These are phyloP conservation scores for Piper betle DNA, from an alignment of 164 flowering plant genomes.

Conservation along the genomic window DNA sequence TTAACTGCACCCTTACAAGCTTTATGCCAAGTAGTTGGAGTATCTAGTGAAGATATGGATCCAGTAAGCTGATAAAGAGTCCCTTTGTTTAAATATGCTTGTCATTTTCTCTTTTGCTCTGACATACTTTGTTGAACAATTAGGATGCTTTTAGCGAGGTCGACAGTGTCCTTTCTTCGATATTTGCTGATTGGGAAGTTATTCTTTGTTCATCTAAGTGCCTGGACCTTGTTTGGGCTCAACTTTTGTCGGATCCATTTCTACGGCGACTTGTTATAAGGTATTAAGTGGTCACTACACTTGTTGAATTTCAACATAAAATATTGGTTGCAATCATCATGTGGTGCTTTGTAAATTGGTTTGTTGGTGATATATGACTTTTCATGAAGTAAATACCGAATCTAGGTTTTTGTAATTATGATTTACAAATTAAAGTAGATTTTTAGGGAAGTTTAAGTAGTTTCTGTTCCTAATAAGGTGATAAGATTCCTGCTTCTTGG, in stretches of 20 bases:
- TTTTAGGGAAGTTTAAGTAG: too few relatives aligned
- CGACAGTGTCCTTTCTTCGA: constrained; percentile 47
- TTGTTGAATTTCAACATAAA: not conserved
- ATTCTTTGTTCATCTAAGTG: constrained; percentile 53
- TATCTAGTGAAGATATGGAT: constrained; percentile 27
- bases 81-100: not conserved
- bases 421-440: too few relatives aligned
- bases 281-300: constrained; percentile 21
- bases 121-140: constrained; percentile 5
- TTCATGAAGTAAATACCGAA: not conserved
- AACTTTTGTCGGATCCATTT: constrained; percentile 79
- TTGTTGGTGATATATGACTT: not conserved
- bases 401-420: not conserved
- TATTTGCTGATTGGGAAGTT: constrained; percentile 77
- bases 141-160: constrained; percentile 56
- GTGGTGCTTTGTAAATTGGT: not conserved
- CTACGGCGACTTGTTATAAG: constrained; percentile 74
- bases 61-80: constrained; percentile 29
- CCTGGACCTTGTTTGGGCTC: constrained; percentile 85
- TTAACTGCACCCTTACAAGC: constrained; percentile 85
- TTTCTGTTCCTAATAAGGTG: too few relatives aligned
- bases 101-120: constrained; percentile 1
- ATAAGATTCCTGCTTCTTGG: too few relatives aligned
- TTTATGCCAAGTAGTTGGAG: constrained; percentile 69
- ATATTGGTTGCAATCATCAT: too few relatives aligned